Percentiles rank a stretch among this genome's conserved stretches.
Evolutionary conservation across 768 basidiomycete species (phyloP).

Genomic region (Grammothele lineata): DNA sequence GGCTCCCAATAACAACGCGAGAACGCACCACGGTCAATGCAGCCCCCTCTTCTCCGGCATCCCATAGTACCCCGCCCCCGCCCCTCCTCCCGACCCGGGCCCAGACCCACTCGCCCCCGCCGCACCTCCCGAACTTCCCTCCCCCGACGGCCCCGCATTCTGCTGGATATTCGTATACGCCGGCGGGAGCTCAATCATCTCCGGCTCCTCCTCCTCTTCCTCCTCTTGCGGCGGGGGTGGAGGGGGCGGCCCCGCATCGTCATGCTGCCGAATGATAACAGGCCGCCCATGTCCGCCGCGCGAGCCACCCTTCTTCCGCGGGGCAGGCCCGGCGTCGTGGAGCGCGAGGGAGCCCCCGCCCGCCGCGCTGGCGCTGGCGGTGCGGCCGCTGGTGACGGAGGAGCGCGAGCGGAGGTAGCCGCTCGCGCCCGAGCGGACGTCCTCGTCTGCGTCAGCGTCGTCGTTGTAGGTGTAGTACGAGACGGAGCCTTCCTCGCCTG

Average conservation of each 20-base stretch:
- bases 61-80: no score
- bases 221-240: no score
- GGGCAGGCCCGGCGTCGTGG: no score
- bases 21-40: no score
- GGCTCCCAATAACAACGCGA: no score
- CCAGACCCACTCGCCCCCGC: no score
- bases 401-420: conserved; percentile 17
- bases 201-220: conserved; percentile 45
- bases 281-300: no score
- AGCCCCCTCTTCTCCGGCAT: no score
- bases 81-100: no score
- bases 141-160: neutral
- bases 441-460: conserved; percentile 1
- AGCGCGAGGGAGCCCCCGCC: conserved; percentile 38
- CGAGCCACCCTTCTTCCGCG: no score
- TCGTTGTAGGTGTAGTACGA: conserved; percentile 41
- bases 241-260: conserved; percentile 74
- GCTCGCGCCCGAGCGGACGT: conserved; percentile 13
- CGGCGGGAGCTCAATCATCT: conserved; percentile 80
- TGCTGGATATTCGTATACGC: conserved; percentile 65
- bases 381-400: conserved; percentile 14
- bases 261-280: conserved; percentile 81
- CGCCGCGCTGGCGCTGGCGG: conserved; percentile 40
- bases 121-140: no score
- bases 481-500: conserved; percentile 70